Conservation (phyloP, 148 eudicot species). For the Vaccinium corymbosum region DNA sequence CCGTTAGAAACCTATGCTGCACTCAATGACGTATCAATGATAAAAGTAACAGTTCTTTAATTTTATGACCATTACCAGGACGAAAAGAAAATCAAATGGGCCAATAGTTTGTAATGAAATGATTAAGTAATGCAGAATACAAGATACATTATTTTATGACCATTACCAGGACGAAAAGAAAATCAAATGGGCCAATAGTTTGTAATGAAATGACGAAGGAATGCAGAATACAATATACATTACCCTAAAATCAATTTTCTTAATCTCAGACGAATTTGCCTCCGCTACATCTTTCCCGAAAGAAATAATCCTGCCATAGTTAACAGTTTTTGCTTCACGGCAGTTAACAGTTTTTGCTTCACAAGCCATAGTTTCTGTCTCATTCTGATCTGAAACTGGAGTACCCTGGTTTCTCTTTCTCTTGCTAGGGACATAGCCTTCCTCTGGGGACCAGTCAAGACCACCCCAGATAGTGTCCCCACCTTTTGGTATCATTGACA, state of each 20-base stretch:
- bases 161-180: not conserved
- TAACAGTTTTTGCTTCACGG: conserved; percentile 28
- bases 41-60: not conserved
- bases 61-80: not conserved
- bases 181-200: not conserved
- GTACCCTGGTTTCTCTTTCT: conserved; percentile 38
- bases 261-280: conserved; percentile 50
- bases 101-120: not conserved
- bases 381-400: conserved; percentile 24
- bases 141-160: conserved; percentile 18
- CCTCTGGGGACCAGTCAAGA: conserved; percentile 96
- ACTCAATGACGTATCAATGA: not conserved
- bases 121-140: not conserved
- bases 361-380: conserved; percentile 28
- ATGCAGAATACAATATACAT: conserved; percentile 4
- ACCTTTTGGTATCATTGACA: conserved; percentile 98
- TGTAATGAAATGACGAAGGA: not conserved
- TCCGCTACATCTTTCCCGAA: conserved; percentile 74
- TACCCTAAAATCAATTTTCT: conserved; percentile 87
- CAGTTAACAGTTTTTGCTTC: conserved; percentile 33
- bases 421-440: conserved; percentile 49
- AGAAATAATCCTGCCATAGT: conserved; percentile 86
- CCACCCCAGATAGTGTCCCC: conserved; percentile 97
- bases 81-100: not conserved
- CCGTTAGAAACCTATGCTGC: not conserved